Conservation (phyloP, 2,329 filamentous ascomycete genomes). For the Monilinia vaccinii-corymbosi region DNA sequence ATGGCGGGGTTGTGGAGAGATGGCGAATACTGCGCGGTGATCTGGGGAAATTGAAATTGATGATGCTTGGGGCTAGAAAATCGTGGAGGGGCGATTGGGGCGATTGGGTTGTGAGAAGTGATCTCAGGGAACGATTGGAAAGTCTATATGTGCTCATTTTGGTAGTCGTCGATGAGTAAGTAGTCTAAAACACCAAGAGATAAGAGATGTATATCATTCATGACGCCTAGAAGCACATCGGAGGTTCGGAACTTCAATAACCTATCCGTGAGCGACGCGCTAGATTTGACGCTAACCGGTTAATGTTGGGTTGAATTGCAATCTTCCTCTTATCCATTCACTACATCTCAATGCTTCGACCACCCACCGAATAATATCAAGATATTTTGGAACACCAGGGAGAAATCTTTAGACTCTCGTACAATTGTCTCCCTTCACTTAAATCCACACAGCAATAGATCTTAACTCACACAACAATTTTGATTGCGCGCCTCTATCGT, state of each 20-base stretch:
- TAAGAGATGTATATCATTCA: background rate
- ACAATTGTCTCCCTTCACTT: background rate
- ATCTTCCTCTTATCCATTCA: too few relatives aligned
- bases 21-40: conserved; percentile 14
- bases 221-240: background rate
- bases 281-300: background rate
- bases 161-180: background rate
- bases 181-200: background rate
- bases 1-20: conserved; percentile 18
- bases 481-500: background rate
- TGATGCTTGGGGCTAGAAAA: conserved; percentile 33
- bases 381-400: background rate
- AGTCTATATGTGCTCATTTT: conserved; percentile 3
- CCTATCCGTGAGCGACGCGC: background rate
- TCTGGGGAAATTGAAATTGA: conserved; percentile 15
- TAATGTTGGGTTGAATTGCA: too few relatives aligned
- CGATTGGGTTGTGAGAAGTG: conserved; percentile 7
- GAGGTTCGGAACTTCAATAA: background rate
- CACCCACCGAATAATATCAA: background rate
- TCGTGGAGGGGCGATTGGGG: conserved; percentile 32
- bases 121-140: conserved; percentile 12
- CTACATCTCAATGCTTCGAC: background rate
- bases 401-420: background rate
- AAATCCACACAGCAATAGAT: background rate
- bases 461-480: background rate